Percentiles rank a stretch among this genome's conserved stretches.
Conservation (phyloP, 78 protist genomes). For the Emiliania huxleyi region DNA sequence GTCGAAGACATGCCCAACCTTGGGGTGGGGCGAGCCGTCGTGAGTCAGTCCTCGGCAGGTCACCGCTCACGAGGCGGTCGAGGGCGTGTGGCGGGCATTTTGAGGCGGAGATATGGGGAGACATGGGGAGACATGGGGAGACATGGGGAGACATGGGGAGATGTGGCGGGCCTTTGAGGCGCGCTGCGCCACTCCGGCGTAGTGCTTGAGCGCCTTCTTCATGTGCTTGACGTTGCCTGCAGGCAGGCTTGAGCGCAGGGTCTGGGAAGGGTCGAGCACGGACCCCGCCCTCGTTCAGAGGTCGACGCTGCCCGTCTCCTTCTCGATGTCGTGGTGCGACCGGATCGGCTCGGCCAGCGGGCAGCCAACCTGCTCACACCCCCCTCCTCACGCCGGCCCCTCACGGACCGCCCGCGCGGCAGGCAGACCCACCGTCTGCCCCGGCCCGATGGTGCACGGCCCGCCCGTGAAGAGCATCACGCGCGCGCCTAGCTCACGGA, state of each 20-base stretch:
- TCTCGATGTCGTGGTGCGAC: constrained; percentile 79
- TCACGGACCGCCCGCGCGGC: not conserved
- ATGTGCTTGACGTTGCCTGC: constrained; percentile 42
- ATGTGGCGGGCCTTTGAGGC: too few species aligned
- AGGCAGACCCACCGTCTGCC: not conserved
- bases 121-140: too few species aligned
- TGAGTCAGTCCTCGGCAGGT: too few species aligned
- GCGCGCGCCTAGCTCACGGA: constrained; percentile 42
- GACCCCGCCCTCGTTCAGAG: too few species aligned
- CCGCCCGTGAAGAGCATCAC: constrained; percentile 90
- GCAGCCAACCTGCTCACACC: constrained; percentile 56
- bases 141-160: too few species aligned
- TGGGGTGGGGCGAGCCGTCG: too few species aligned
- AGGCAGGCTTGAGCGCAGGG: too few species aligned
- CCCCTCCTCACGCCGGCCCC: not conserved
- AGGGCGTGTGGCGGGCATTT: too few species aligned
- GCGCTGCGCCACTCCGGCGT: constrained; percentile 64
- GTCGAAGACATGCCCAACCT: constrained; percentile 80
- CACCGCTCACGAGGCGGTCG: too few species aligned
- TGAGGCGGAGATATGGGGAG: too few species aligned
- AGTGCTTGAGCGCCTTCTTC: constrained; percentile 49
- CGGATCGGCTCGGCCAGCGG: constrained; percentile 83
- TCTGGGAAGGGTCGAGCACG: too few species aligned
- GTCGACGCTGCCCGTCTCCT: too few species aligned
- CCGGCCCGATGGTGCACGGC: constrained; percentile 74